phyloP scores from a whole-genome alignment of 495 filamentous ascomycete genomes.

The Daldinia bambusicola region DNA sequence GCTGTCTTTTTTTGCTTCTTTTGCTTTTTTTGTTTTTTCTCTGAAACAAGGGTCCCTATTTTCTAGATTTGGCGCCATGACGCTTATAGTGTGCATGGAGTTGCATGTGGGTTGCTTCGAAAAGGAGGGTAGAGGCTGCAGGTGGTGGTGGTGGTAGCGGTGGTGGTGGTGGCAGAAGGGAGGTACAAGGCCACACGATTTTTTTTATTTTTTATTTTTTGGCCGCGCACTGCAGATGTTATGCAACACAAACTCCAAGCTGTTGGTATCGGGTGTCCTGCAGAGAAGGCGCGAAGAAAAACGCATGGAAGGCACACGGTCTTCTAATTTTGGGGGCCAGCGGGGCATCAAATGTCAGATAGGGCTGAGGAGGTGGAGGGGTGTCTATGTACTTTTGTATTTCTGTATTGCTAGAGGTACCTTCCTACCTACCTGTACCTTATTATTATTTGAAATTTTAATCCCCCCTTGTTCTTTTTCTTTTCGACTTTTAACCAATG shows the following conservation, averaged over 20 bases:
- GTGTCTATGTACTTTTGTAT: neutral
- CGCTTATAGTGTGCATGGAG: neutral
- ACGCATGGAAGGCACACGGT: constrained; percentile 21
- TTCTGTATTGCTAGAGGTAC: neutral
- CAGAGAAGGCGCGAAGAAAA: constrained; percentile 6
- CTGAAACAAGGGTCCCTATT: constrained; percentile 14
- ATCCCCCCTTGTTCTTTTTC: neutral
- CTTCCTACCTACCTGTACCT: no score
- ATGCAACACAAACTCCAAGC: neutral
- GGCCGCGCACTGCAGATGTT: constrained; percentile 1
- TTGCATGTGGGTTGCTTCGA: constrained; percentile 6
- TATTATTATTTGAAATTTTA: neutral
- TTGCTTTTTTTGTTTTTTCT: no score
- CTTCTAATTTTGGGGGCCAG: constrained; percentile 33
- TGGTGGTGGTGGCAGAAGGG: neutral
- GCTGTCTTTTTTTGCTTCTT: constrained; percentile 1
- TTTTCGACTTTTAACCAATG: constrained; percentile 3
- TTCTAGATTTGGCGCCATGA: constrained; percentile 25
- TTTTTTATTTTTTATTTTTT: neutral
- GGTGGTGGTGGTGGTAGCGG: no score
- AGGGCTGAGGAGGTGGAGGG: constrained; percentile 26
- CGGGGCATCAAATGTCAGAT: constrained; percentile 11
- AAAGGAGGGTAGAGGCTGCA: constrained; percentile 10
- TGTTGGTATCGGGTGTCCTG: constrained; percentile 25
- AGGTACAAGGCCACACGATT: neutral